Conservation (phyloP, 2,329 filamentous ascomycete genomes). For the Epichloe uncinata region DNA sequence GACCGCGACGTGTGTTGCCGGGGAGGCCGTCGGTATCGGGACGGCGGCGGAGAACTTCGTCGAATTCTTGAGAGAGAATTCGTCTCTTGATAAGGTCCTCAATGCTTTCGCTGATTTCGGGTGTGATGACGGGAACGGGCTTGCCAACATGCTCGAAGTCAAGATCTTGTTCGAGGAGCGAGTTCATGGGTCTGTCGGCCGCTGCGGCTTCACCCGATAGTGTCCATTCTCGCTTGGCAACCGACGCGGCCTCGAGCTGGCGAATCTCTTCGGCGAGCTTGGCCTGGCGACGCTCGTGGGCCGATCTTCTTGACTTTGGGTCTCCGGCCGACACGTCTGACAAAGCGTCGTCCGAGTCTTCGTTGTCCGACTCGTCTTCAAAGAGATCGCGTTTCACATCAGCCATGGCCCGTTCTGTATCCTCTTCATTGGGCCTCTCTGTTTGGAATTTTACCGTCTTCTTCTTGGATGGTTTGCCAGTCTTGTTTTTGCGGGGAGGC, state of each 20-base stretch:
- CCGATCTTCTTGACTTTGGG: conserved; percentile 60
- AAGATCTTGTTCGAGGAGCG: conserved; percentile 83
- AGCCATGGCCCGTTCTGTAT: conserved; percentile 71
- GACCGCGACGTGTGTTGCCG: conserved; percentile 50
- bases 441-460: conserved; percentile 28
- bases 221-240: conserved; percentile 85
- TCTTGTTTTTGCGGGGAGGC: conserved; percentile 57
- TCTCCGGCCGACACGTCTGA: conserved; percentile 56
- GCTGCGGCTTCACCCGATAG: conserved; percentile 79
- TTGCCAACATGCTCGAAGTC: conserved; percentile 95
- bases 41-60: conserved; percentile 73
- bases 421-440: conserved; percentile 40
- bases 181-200: conserved; percentile 73
- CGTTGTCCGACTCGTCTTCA: conserved; percentile 56
- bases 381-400: conserved; percentile 85
- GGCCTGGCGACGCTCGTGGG: conserved; percentile 76
- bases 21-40: conserved; percentile 58
- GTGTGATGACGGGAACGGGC: conserved; percentile 85
- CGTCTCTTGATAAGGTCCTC: conserved; percentile 90
- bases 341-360: conserved; percentile 50
- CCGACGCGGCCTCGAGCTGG: conserved; percentile 74
- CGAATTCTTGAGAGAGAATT: conserved; percentile 80
- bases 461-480: conserved; percentile 25
- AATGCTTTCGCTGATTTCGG: conserved; percentile 79
- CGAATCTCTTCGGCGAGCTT: conserved; percentile 84